Percentiles rank a stretch among this genome's conserved stretches.
These are phyloP conservation scores for Endocalyx cinctus DNA, from an alignment of 2,329 filamentous ascomycete genomes.

Conservation along the genomic window DNA sequence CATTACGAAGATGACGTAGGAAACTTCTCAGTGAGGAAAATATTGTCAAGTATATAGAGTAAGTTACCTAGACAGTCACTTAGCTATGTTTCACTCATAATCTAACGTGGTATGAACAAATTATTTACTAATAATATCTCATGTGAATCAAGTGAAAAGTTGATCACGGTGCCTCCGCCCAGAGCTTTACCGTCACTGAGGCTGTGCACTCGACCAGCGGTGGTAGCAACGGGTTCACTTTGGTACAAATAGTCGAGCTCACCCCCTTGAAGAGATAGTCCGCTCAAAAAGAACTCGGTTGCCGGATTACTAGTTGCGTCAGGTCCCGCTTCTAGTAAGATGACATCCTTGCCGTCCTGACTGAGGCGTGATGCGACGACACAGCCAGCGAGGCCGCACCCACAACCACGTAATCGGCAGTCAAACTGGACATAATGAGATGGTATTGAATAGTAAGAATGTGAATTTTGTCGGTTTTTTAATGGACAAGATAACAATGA, in stretches of 20 bases:
- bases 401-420: conserved; percentile 21
- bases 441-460: too few relatives aligned
- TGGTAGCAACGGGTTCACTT: conserved; percentile 14
- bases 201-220: conserved; percentile 11
- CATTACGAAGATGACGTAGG: too few relatives aligned
- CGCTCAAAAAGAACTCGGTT: conserved; percentile 13
- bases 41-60: too few relatives aligned
- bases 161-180: conserved; percentile 20
- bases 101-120: too few relatives aligned
- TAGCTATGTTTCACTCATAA: too few relatives aligned
- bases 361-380: conserved; percentile 19
- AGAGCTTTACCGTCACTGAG: conserved; percentile 19
- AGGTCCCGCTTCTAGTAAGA: conserved; percentile 19
- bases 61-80: too few relatives aligned
- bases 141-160: too few relatives aligned
- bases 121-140: too few relatives aligned
- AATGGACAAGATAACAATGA: too few relatives aligned
- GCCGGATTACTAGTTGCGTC: conserved; percentile 16
- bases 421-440: too few relatives aligned
- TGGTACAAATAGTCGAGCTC: conserved; percentile 19
- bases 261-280: conserved; percentile 15
- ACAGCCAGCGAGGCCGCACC: conserved; percentile 21
- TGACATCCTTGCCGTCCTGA: conserved; percentile 13
- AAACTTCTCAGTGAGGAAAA: too few relatives aligned
- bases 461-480: too few relatives aligned